These are phyloP conservation scores for Friedmanniomyces endolithicus DNA, from an alignment of 495 filamentous ascomycete genomes.

Conservation along the genomic window DNA sequence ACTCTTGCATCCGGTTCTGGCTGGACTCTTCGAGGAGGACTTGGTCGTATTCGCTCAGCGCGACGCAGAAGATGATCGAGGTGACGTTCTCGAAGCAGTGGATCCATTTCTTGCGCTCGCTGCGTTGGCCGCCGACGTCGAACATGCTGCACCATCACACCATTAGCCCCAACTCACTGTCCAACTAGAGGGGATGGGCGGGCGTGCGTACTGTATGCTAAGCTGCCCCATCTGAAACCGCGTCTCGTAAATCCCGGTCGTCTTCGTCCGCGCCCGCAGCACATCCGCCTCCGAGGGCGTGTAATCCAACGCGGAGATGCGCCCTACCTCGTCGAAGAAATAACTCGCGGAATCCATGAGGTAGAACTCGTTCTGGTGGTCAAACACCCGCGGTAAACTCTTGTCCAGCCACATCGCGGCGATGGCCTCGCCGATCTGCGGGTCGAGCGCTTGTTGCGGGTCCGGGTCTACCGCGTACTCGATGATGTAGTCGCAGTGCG, in stretches of 20 bases:
- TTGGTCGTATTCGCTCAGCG: slow-evolving; percentile 96
- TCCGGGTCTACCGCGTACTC: slow-evolving; percentile 85
- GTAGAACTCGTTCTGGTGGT: slow-evolving; percentile 95
- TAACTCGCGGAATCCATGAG: slow-evolving; percentile 99
- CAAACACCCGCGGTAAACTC: slow-evolving; percentile 70
- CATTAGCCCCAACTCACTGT: background rate
- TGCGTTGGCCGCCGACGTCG: slow-evolving; percentile 92
- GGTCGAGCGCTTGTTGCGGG: slow-evolving; percentile 66
- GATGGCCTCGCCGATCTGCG: slow-evolving; percentile 68
- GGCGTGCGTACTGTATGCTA: slow-evolving; percentile 82
- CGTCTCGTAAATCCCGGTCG: slow-evolving; percentile 98
- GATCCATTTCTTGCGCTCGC: slow-evolving; percentile 99
- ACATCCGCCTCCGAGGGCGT: slow-evolving; percentile 88
- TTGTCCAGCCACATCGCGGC: slow-evolving; percentile 82
- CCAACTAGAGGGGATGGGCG: background rate
- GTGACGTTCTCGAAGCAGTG: slow-evolving; percentile 99
- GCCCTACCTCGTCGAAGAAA: slow-evolving; percentile 84
- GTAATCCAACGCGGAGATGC: slow-evolving; percentile 77
- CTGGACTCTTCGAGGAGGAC: slow-evolving; percentile 92
- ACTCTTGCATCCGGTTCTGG: slow-evolving; percentile 99
- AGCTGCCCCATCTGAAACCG: slow-evolving; percentile 95
- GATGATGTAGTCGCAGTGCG: slow-evolving; percentile 64
- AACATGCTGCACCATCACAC: slow-evolving; percentile 63
- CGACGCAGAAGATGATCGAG: slow-evolving; percentile 99
- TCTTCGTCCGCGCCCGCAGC: slow-evolving; percentile 89